Evolutionary conservation across 2,329 filamentous ascomycete species (phyloP), one percentile per base, ranked within the genome.

Genomic region (Colletotrichum australisinense): DNA sequence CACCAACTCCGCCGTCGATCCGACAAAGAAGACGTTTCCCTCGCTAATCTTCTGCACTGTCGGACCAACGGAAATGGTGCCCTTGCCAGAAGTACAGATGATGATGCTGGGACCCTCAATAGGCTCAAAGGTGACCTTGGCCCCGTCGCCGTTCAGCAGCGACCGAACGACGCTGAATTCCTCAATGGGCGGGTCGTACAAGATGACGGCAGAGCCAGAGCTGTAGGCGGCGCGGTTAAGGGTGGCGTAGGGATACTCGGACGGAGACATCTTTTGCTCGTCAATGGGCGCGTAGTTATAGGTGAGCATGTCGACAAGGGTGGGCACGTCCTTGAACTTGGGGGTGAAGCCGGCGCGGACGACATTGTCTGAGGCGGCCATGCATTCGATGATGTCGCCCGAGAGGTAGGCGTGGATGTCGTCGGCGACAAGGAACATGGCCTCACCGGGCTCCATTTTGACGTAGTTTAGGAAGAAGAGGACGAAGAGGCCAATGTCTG

Each of bases 321-420:
- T 98, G 67, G 92, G 85, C 26, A 98, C 94, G 78, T 99, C 97
- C 86, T 98, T 98, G 89, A 98, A 99, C 82, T 99, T 99, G 69
- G 97, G 97, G 0, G 97, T 99, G 84, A 99, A 97, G 56, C 97
- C 97, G 0, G 97, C 97, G 69, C 97, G 95, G 64, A 99, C 95
- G 46, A 99, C 97, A 77, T 99, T 99, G 88, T 99, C 97, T n/a
- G 94, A 97, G 9, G 95, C 93, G 0, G 97, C 97, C 97, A 99
- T 99, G 87, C 97, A 99, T 84, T 99, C 97, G 81, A 99, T 95
- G 77, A 99, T 98, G 80, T 99, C 96, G 73, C 94, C 94, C 3
- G 93, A 94, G 56, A 97, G 85, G 83, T 99, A 99, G 62, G 97
- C 97, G 82, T 99, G 97, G 78, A 98, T 98, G 80, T 98, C 97